phyloP scores from a whole-genome alignment of 768 basidiomycete genomes.

The Pleurotus salmoneostramineus region DNA sequence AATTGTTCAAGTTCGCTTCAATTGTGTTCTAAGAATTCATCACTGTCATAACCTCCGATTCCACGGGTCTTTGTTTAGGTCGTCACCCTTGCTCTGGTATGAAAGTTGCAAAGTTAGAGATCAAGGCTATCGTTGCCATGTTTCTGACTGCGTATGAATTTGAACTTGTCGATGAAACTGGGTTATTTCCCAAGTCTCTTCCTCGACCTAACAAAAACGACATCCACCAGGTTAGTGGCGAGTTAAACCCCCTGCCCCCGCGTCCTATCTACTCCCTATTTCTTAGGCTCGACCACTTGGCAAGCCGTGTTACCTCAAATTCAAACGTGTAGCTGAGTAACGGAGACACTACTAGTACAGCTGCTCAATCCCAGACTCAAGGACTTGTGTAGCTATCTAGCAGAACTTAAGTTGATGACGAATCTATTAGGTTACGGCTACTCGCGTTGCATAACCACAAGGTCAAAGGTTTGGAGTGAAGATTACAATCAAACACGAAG shows the following conservation, averaged over 20 bases:
- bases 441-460: no score
- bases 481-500: no score
- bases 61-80: conserved; percentile 15
- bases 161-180: conserved; percentile 26
- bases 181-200: conserved; percentile 19
- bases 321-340: conserved; percentile 13
- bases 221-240: conserved; percentile 22
- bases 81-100: conserved; percentile 37
- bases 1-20: background rate
- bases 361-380: no score
- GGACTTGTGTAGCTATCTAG: no score
- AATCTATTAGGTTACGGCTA: no score
- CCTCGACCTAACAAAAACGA: conserved; percentile 29
- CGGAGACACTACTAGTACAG: no score
- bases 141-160: conserved; percentile 30
- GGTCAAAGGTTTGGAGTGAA: no score
- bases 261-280: background rate
- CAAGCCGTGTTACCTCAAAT: conserved; percentile 23
- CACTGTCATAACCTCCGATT: background rate
- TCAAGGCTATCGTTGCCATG: conserved; percentile 30
- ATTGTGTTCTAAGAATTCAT: background rate
- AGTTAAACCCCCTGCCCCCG: background rate
- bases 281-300: conserved; percentile 21
- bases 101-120: conserved; percentile 34
- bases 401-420: no score